Conservation (phyloP, 257 asterid genomes). For the Thymus quinquecostatus region DNA sequence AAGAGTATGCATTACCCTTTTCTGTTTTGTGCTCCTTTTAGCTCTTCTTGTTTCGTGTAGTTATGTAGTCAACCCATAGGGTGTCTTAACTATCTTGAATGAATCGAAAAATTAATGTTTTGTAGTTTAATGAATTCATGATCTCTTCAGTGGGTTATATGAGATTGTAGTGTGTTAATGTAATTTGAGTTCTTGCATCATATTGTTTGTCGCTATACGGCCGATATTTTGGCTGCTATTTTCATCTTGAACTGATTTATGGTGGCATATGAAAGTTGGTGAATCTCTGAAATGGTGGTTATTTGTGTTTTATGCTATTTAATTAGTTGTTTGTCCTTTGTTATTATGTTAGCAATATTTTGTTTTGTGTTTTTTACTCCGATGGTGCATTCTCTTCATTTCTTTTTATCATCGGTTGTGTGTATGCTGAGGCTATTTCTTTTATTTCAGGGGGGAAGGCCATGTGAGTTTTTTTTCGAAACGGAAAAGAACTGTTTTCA, state of each 20-base stretch:
- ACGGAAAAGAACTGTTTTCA: slow-evolving; percentile 30
- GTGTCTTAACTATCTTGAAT: not conserved
- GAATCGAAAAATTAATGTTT: not conserved
- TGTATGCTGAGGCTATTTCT: slow-evolving; percentile 27
- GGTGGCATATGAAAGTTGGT: not conserved
- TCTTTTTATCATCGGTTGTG: slow-evolving; percentile 12
- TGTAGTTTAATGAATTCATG: not conserved
- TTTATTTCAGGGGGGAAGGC: slow-evolving; percentile 65
- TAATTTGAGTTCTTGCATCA: not conserved
- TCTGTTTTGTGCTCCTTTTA: not conserved
- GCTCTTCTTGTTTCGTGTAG: not conserved
- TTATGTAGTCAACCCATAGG: not conserved
- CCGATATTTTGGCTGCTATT: not conserved
- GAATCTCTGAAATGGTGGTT: not conserved
- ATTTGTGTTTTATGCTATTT: not conserved
- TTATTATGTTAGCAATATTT: not conserved
- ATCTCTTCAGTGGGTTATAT: not conserved
- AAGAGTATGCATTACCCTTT: not conserved
- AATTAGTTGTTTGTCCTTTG: not conserved
- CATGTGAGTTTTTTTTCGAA: slow-evolving; percentile 60
- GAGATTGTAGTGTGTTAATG: not conserved
- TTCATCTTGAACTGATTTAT: not conserved
- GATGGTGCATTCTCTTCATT: slow-evolving; percentile 10
- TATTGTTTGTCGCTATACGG: not conserved
- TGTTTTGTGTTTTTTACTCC: not conserved